Base-by-base conservation (phyloP, 768 basidiomycete genomes). In the Hericium coralloides region DNA sequence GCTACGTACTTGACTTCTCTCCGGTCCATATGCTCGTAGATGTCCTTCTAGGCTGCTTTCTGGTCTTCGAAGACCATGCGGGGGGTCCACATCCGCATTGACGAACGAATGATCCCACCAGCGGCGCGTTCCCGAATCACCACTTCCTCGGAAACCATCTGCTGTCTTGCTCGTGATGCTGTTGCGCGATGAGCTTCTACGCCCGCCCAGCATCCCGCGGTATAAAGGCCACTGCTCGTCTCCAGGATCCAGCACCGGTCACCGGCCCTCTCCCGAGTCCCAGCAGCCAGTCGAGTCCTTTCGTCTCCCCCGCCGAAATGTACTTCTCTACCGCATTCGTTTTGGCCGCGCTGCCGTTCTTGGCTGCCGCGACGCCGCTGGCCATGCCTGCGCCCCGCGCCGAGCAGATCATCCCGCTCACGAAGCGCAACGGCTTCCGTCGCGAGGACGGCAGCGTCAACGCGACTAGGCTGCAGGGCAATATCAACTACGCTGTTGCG, bases 341-440 rank as follows among this genome's bases (percentile, higher is more conserved):
- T 74, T 78, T n/a, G 17, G 39, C 41, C 10, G 18, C 59, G 4
- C 49, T 58, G n/a, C 41, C 57, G 12, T 47, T 58, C 37, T 41
- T 60, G 31, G 49, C 43, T 3, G 23, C 52, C 1, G 17, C 41
- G 41, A 20, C 41, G 10, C 41, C 20, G 14, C 20, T 20, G 41
- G 17, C 20, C 20, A 15, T 43, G 41, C 41, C 17, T 43, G 15
- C 14, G 20, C 41, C 20, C 10, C 43, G 48, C n/a, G 41, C 41
- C 41, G 14, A 43, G 20, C 10, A 17, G 41, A 14, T 14, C 41
- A 17, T 17, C 41, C 41, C 41, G 41, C 14, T 60, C 15, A 31
- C 37, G 9, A 58, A 54, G 49, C 59, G 43, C 22, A 8, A 37
- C 10, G 26, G 12, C 5, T 36, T 18, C 15, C 18, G 4, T 15